These are phyloP conservation scores for Trypanosomatidae sp. DNA, from an alignment of 208 protist species.

Conservation along the genomic window DNA sequence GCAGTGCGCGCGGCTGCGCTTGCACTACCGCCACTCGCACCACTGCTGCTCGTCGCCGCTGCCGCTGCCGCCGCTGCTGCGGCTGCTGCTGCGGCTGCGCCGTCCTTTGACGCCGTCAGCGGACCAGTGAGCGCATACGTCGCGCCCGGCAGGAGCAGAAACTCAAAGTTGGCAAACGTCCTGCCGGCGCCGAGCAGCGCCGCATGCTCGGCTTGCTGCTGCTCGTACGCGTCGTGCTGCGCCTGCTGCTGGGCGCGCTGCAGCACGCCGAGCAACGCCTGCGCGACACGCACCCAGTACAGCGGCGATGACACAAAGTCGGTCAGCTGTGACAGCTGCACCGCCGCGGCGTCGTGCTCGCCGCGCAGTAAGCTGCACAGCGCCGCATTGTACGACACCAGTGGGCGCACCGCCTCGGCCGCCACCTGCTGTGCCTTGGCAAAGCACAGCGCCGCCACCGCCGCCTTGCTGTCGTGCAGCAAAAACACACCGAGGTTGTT, in stretches of 20 bases:
- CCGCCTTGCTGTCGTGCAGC: constrained; percentile 57
- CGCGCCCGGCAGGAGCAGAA: constrained; percentile 62
- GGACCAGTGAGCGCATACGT: no score
- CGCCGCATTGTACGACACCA: constrained; percentile 73
- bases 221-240: constrained; percentile 48
- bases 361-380: constrained; percentile 71
- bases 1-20: not conserved
- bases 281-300: constrained; percentile 74
- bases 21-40: constrained; percentile 6
- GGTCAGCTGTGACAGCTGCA: constrained; percentile 51
- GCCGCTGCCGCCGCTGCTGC: no score
- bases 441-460: constrained; percentile 74
- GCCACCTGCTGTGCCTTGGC: constrained; percentile 54
- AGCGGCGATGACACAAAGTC: constrained; percentile 55
- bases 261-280: constrained; percentile 53
- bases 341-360: constrained; percentile 59
- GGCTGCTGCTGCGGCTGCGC: no score
- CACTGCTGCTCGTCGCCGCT: not conserved
- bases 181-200: constrained; percentile 50
- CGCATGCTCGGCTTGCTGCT: constrained; percentile 46
- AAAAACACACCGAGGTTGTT: constrained; percentile 81
- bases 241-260: constrained; percentile 21
- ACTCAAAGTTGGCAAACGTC: constrained; percentile 67
- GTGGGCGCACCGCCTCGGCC: constrained; percentile 11
- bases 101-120: no score